A percentile compares a stretch with the other conserved stretches of the same genome.
phyloP scores from a whole-genome alignment of 2,329 filamentous ascomycete genomes.

The Didymella exigua region DNA sequence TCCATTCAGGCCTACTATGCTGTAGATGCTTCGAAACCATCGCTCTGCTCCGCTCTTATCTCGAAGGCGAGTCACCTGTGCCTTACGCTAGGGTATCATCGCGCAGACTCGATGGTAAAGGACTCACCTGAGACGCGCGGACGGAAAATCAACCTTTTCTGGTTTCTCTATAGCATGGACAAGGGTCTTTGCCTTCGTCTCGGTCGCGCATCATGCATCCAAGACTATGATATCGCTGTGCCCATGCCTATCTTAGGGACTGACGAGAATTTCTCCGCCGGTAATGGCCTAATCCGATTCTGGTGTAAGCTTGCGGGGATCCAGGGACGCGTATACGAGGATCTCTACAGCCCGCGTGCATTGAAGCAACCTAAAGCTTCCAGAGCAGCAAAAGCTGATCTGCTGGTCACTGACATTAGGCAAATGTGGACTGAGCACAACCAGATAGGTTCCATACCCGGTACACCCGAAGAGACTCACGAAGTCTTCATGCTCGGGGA shows the following conservation, averaged over 20 bases:
- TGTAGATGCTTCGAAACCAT: constrained; percentile 43
- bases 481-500: constrained; percentile 33
- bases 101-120: constrained; percentile 14
- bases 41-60: constrained; percentile 46
- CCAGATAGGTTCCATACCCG: constrained; percentile 2
- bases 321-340: constrained; percentile 44
- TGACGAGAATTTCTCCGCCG: constrained; percentile 22
- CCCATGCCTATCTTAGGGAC: constrained; percentile 12
- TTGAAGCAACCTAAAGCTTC: constrained; percentile 10
- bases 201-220: constrained; percentile 43
- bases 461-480: constrained; percentile 38
- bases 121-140: constrained; percentile 3
- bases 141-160: constrained; percentile 41
- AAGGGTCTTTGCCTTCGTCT: constrained; percentile 48
- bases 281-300: constrained; percentile 4
- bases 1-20: constrained; percentile 30
- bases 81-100: constrained; percentile 46
- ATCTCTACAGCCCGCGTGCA: constrained; percentile 43
- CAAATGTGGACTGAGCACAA: constrained; percentile 14
- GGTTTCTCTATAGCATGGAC: constrained; percentile 47
- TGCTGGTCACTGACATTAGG: constrained; percentile 16
- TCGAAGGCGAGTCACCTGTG: constrained; percentile 46
- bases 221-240: constrained; percentile 42
- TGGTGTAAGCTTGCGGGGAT: constrained; percentile 22
- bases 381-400: constrained; percentile 11